Conservation (phyloP, 2,329 filamentous ascomycete genomes). For the Diaporthe capsici region DNA sequence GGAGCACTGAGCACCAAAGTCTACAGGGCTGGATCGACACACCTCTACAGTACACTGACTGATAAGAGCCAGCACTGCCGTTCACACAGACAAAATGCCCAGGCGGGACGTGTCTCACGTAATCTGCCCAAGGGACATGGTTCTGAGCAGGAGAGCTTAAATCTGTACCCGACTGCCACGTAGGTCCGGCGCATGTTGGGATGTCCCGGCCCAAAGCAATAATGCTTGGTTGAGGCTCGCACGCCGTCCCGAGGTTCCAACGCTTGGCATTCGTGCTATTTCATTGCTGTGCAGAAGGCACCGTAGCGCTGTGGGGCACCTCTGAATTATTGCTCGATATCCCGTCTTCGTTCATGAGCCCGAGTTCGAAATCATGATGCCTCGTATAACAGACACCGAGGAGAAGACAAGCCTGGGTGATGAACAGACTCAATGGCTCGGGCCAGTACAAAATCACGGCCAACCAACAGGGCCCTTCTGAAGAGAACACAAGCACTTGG, state of each 20-base stretch:
- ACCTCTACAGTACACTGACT: not conserved
- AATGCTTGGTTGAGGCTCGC: conserved; percentile 17
- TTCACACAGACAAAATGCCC: not conserved
- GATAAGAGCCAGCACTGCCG: not conserved
- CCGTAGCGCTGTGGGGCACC: too few relatives aligned
- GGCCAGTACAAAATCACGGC: not conserved
- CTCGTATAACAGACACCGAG: too few relatives aligned
- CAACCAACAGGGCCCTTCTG: too few relatives aligned
- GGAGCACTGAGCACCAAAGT: not conserved
- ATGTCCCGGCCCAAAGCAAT: not conserved
- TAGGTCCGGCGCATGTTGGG: conserved; percentile 6
- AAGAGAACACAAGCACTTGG: not conserved
- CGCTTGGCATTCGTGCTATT: conserved; percentile 3
- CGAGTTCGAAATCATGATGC: not conserved
- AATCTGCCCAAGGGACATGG: too few relatives aligned
- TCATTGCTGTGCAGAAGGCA: not conserved
- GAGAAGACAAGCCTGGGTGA: not conserved
- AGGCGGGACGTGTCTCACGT: not conserved
- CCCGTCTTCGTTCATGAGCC: not conserved
- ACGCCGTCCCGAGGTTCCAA: not conserved
- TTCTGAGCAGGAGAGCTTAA: conserved; percentile 1
- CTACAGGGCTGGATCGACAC: not conserved
- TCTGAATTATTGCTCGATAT: not conserved
- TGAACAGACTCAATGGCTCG: not conserved
- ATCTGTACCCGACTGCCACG: conserved; percentile 4